These are phyloP conservation scores for Pleurotus salmoneostramineus DNA, from an alignment of 768 basidiomycete species.

Conservation along the genomic window DNA sequence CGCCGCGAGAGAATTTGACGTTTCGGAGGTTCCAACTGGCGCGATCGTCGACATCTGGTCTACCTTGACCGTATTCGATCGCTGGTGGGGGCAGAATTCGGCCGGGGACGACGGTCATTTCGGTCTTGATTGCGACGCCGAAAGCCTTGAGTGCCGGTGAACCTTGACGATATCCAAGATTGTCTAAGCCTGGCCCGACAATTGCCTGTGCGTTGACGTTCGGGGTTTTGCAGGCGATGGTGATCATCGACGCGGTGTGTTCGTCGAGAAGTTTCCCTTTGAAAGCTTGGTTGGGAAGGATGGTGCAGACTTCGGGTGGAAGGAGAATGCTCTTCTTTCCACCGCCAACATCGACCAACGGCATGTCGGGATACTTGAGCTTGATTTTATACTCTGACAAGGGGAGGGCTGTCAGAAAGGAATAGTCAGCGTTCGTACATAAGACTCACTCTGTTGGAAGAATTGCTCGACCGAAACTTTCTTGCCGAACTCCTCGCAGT, in stretches of 20 bases:
- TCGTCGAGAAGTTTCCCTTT: conserved; percentile 64
- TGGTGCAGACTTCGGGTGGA: conserved; percentile 73
- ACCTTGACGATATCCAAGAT: conserved; percentile 51
- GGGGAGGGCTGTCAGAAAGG: conserved; percentile 7
- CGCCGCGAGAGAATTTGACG: conserved; percentile 60
- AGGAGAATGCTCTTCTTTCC: conserved; percentile 44
- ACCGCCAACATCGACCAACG: conserved; percentile 53
- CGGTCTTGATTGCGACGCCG: conserved; percentile 48
- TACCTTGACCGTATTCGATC: conserved; percentile 53
- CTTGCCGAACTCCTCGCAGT: conserved; percentile 50
- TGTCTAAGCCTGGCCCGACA: conserved; percentile 53
- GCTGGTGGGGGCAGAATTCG: conserved; percentile 61
- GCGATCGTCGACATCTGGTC: conserved; percentile 45
- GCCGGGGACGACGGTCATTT: conserved; percentile 72
- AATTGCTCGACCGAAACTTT: conserved; percentile 61
- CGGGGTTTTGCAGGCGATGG: conserved; percentile 64
- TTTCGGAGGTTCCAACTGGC: conserved; percentile 77
- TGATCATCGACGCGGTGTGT: conserved; percentile 74
- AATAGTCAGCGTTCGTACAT: conserved; percentile 24
- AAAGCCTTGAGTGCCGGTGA: conserved; percentile 48
- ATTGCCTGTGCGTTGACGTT: conserved; percentile 64
- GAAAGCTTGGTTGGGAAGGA: conserved; percentile 65
- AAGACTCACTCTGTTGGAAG: conserved; percentile 56
- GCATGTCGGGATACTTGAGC: conserved; percentile 46
- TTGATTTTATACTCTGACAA: conserved; percentile 56